Evolutionary conservation across 1,284 basidiomycete genomes (phyloP), one percentile per base, ranked within the genome.

Genomic region (Entoloma clypeatum): DNA sequence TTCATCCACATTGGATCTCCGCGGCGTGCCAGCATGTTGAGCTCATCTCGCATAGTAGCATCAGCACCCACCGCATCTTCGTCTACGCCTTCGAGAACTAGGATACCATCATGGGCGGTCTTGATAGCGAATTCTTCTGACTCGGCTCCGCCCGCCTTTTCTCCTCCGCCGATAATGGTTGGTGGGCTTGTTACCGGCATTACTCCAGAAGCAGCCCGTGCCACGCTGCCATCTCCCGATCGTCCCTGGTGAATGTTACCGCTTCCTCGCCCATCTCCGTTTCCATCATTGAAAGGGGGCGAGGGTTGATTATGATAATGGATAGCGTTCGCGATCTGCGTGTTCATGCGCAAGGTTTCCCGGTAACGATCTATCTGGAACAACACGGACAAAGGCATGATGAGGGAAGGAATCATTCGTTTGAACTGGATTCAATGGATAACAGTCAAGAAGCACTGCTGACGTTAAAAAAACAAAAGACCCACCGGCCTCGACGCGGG

Each of bases 1-100:
- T 31, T 22, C 32, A 36, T 45, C 43, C 43, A 45, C 19, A 41
- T 36, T 9, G 39, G 44, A 27, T 36, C n/a, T n/a, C n/a, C 28
- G 11, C 17, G 16, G 14, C 19, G 19, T 14, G 44, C 33, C 44
- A 41, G 10, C 39, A 45, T 29, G n/a, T 24, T 45, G 21, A 45
- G 39, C 24, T 45, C 39, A 7, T 45, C 44, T 27, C 23, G 32
- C 17, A 24, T 28, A 13, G 32, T 41, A 35, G 38, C 32, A 45
- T 45, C 32, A 5, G 24, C 33, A 3, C 39, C 44, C 7, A 36
- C 33, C 11, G 25, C 43, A 43, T 36, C 41, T 28, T 36, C 40
- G 29, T 36, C 33, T 28, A 36, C 40, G 28, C 35, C 43, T 26
- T 45, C 43, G 10, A 41, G 27, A 41, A 26, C 13, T 13, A 40